These are phyloP conservation scores for Penicillium digitatum DNA, from an alignment of 2,329 filamentous ascomycete species.

Conservation along the genomic window DNA sequence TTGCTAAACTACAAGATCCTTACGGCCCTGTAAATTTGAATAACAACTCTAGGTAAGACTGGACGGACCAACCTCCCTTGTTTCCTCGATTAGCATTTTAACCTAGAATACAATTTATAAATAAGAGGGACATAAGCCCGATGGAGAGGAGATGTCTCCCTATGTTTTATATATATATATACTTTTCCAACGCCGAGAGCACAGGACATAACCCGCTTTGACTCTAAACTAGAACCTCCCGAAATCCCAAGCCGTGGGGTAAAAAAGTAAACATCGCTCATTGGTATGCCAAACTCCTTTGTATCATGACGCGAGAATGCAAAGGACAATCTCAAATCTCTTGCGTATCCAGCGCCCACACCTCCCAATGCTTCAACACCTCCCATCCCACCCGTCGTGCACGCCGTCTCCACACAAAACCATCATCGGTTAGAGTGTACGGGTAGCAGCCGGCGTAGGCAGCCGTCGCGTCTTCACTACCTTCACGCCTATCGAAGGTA, in stretches of 20 bases:
- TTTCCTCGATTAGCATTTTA: not conserved
- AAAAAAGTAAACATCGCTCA: not conserved
- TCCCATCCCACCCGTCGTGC: slow-evolving; percentile 40
- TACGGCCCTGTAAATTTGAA: not conserved
- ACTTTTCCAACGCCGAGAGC: not conserved
- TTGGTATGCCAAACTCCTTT: slow-evolving; percentile 1
- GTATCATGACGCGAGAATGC: not conserved
- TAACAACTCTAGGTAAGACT: not conserved
- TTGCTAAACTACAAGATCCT: not conserved
- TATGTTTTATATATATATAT: not conserved
- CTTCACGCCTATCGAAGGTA: not conserved
- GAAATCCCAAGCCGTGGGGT: not conserved
- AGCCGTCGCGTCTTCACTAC: not conserved
- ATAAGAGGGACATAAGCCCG: not conserved
- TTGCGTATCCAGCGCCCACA: slow-evolving; percentile 43
- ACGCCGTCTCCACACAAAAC: slow-evolving; percentile 31
- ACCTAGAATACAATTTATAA: not conserved
- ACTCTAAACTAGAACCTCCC: not conserved
- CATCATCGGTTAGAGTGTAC: slow-evolving; percentile 15
- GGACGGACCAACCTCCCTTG: not conserved
- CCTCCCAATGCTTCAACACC: slow-evolving; percentile 42
- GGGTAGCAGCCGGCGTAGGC: slow-evolving; percentile 1
- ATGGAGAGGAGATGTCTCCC: not conserved
- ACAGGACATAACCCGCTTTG: not conserved
- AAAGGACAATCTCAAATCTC: slow-evolving; percentile 23